Base-by-base conservation (phyloP, 768 basidiomycete genomes). In the Phaffia australis region DNA sequence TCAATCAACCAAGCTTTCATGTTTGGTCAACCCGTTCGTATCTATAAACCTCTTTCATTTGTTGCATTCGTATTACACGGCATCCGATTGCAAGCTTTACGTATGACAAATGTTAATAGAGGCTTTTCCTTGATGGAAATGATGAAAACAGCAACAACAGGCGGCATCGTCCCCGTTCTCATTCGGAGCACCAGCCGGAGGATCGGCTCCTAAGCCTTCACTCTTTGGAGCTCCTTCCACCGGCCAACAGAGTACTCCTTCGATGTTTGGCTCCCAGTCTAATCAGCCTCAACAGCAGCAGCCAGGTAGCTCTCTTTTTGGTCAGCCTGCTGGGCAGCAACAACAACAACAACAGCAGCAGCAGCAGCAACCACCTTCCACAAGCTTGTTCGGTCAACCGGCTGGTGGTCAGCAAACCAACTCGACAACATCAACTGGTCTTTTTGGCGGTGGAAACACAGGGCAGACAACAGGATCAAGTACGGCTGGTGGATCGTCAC, bases 121-220 rank as follows among this genome's bases (percentile, higher is more conserved):
- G 11, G n/a, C n/a, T 42, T 4, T 42, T 11, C 35, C 11, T 42
- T 11, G 35, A 42, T 42, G 35, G 4, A 4, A 42, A 42, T 11
- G 11, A 11, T 11, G 11, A 11, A 4, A 42, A 42, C 35, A 42
- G 35, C 35, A 42, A 11, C 35, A 42, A 11, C 35, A 42, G 35
- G 35, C 35, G 35, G 4, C 56, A 25, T 57, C 56, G n/a, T 57
- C 56, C 23, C 56, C 63, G 2, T 64, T 64, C 42, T 64, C 63
- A 1, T 64, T 64, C 25, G 63, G 63, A 25, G 55, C 63, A 9
- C 25, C 60, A 19, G 27, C 56, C 19, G 25, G 49, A 29, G n/a
- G 35, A 42, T 42, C 60, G 15, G 60, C 60, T 47, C 63, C 63
- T 29, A 64, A 64, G 46, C 52, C 63, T 4, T 64, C 63, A 14